These are phyloP conservation scores for Zasmidium citrigriseum DNA, from an alignment of 2,329 filamentous ascomycete species.

Conservation along the genomic window DNA sequence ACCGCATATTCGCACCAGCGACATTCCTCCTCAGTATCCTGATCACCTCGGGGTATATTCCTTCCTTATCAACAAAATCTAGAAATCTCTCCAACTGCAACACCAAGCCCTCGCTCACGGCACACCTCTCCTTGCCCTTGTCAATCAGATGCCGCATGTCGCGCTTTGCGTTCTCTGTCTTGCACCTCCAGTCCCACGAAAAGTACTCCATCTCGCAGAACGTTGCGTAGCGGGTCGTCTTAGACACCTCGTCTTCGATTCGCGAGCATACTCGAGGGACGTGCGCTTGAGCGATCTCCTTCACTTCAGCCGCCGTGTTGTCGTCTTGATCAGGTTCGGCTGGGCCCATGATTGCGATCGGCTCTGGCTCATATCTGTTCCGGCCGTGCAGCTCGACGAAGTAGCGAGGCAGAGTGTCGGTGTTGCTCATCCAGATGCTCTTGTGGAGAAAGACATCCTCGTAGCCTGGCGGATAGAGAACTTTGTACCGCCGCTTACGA, in stretches of 20 bases:
- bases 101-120: constrained; percentile 9
- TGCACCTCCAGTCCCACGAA: constrained; percentile 23
- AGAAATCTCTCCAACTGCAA: constrained; percentile 18
- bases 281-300: constrained; percentile 10
- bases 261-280: constrained; percentile 13
- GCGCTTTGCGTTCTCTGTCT: constrained; percentile 16
- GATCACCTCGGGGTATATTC: constrained; percentile 5
- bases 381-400: constrained; percentile 18
- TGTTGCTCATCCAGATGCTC: constrained; percentile 12
- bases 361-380: constrained; percentile 22
- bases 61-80: constrained; percentile 13
- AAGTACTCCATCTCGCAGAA: constrained; percentile 24
- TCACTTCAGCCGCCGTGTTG: constrained; percentile 6
- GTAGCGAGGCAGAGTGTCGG: constrained; percentile 16
- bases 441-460: constrained; percentile 28
- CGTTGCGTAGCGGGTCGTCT: constrained; percentile 13
- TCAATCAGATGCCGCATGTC: constrained; percentile 21
- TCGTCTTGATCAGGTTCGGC: constrained; percentile 10
- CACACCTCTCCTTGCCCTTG: constrained; percentile 13
- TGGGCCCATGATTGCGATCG: constrained; percentile 22
- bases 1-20: constrained; percentile 8
- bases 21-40: constrained; percentile 13
- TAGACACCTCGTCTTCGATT: constrained; percentile 16
- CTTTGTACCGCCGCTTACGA: constrained; percentile 20
- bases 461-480: constrained; percentile 23